A percentile compares a stretch with the other conserved stretches of the same genome.
Conservation (phyloP, 75 land plant genomes). For the Pinus taeda region DNA sequence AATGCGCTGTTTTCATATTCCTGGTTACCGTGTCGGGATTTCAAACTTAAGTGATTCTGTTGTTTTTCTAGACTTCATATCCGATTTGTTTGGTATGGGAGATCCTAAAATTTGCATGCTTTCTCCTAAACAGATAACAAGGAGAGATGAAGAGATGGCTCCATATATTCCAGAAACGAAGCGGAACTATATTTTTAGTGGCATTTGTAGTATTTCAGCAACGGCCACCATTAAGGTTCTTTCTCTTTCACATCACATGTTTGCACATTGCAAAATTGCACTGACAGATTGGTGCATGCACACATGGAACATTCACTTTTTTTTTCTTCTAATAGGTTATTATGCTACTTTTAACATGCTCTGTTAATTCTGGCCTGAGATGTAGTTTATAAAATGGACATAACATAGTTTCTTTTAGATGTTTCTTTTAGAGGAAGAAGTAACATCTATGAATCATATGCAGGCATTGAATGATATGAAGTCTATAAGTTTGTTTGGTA, state of each 20-base stretch:
- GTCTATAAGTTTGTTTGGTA: conserved; percentile 85
- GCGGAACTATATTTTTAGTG: conserved; percentile 93
- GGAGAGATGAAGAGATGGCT: conserved; percentile 94
- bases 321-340: background rate
- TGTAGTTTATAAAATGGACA: background rate
- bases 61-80: background rate
- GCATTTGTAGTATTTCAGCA: conserved; percentile 84
- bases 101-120: background rate
- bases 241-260: background rate
- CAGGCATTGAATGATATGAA: conserved; percentile 91
- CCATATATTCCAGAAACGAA: conserved; percentile 75
- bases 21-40: background rate
- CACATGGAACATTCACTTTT: background rate
- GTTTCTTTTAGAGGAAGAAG: background rate
- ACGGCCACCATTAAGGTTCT: conserved; percentile 84
- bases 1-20: no score
- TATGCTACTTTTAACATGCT: background rate
- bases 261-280: background rate
- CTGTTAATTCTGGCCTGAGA: background rate
- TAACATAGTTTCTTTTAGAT: background rate
- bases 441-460: background rate
- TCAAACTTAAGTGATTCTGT: background rate
- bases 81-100: background rate
- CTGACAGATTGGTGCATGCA: conserved; percentile 4
- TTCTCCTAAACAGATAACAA: conserved; percentile 64